Evolutionary conservation across 257 asterid species (phyloP).

Genomic region (Solanum bukasovii): DNA sequence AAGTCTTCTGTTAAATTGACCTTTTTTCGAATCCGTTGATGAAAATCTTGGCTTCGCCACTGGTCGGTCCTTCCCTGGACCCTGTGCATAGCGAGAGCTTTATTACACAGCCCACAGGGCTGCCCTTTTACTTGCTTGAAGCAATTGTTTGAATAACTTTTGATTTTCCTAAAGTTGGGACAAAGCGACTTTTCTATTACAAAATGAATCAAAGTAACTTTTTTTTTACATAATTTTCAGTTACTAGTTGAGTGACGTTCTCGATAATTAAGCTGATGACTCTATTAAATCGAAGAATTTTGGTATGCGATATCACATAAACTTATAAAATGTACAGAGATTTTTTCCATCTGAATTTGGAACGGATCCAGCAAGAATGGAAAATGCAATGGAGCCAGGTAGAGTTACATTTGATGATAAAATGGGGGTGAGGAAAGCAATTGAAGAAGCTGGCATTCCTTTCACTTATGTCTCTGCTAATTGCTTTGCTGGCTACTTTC

Average conservation of each 20-base stretch:
- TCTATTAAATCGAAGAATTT: not conserved
- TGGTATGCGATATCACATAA: not conserved
- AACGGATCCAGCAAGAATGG: conserved; percentile 22
- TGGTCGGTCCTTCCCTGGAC: too few species aligned
- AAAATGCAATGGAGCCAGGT: conserved; percentile 18
- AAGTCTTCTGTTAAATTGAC: too few species aligned
- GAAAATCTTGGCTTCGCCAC: too few species aligned
- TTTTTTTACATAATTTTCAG: not conserved
- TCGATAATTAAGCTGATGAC: not conserved
- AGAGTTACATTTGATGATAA: conserved; percentile 20
- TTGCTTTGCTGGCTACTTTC: conserved; percentile 21
- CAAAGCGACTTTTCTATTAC: not conserved
- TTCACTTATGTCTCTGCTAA: conserved; percentile 20
- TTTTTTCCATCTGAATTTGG: conserved; percentile 30
- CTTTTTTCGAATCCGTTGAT: too few species aligned
- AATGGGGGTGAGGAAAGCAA: conserved; percentile 22
- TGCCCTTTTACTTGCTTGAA: too few species aligned
- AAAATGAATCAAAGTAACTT: not conserved
- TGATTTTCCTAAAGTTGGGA: not conserved
- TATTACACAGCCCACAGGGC: fast-evolving
- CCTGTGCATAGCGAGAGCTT: too few species aligned
- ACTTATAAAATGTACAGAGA: conserved; percentile 2
- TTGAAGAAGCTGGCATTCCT: conserved; percentile 23
- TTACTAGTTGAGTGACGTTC: not conserved
- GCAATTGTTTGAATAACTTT: too few species aligned